A percentile compares a stretch with the other conserved stretches of the same genome.
Conservation (phyloP, 75 land plant species). For the Sequoiadendron giganteum region DNA sequence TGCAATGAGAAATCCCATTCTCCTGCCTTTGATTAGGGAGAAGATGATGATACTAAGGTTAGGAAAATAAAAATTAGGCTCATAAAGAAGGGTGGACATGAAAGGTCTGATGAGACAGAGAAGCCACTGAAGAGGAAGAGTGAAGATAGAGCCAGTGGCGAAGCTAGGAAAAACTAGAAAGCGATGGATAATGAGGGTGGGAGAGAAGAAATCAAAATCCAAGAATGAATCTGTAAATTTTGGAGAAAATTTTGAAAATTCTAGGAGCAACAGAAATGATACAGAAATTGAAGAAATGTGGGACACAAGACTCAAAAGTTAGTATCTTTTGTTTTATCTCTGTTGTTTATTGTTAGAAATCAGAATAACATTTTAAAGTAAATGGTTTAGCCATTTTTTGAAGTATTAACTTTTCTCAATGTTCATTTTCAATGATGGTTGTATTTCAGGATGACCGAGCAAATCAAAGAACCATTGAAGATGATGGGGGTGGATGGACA, state of each 20-base stretch:
- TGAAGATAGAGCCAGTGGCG: constrained; percentile 10
- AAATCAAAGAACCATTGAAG: constrained; percentile 60
- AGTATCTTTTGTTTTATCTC: background rate
- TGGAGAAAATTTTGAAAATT: constrained; percentile 6
- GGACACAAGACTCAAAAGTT: constrained; percentile 88
- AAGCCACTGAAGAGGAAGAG: constrained; percentile 4
- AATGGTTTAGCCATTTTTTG: background rate
- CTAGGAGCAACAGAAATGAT: constrained; percentile 22
- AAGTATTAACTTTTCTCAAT: background rate
- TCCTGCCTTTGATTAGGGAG: too few species aligned
- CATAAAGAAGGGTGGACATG: too few species aligned
- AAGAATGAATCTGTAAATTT: constrained; percentile 13
- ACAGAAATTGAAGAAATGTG: constrained; percentile 84
- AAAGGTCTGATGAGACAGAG: constrained; percentile 5
- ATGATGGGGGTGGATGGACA: constrained; percentile 48
- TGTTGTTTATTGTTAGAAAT: background rate
- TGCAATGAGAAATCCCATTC: constrained; percentile 50
- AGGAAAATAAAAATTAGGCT: too few species aligned
- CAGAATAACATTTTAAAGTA: background rate
- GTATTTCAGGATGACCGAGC: constrained; percentile 75
- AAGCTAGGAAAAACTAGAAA: constrained; percentile 19
- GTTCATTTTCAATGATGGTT: constrained; percentile 5
- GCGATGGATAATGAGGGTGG: constrained; percentile 12
- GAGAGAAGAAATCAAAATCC: constrained; percentile 40
- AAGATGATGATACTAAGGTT: too few species aligned